Percentiles rank a stretch among this genome's conserved stretches.
Conservation (phyloP, 495 filamentous ascomycete genomes). For the Cetradonia linearis region DNA sequence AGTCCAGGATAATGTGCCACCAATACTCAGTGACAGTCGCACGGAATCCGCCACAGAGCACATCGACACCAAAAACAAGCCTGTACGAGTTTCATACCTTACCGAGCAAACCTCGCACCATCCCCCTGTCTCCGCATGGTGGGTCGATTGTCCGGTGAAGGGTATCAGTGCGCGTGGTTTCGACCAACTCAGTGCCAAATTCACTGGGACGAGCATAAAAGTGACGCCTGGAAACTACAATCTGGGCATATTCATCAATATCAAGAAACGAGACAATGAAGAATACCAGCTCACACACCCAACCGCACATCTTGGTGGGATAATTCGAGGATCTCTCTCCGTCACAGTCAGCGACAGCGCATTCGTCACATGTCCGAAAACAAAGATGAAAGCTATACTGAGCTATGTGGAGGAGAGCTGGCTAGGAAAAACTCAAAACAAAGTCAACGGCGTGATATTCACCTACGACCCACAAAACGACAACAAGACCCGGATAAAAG, state of each 20-base stretch:
- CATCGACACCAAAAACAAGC: slow-evolving; percentile 38
- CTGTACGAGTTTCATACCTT: slow-evolving; percentile 74
- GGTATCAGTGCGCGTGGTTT: slow-evolving; percentile 82
- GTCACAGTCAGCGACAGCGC: slow-evolving; percentile 82
- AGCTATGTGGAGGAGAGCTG: slow-evolving; percentile 92
- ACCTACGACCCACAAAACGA: slow-evolving; percentile 76
- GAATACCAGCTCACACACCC: slow-evolving; percentile 93
- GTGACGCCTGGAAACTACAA: slow-evolving; percentile 90
- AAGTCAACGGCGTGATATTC: slow-evolving; percentile 84
- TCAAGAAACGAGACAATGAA: slow-evolving; percentile 71
- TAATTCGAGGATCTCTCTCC: slow-evolving; percentile 70
- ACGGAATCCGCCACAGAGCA: slow-evolving; percentile 28
- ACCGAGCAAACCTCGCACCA: slow-evolving; percentile 99
- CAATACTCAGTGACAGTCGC: slow-evolving; percentile 34
- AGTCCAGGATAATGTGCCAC: slow-evolving; percentile 54
- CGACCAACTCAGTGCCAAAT: slow-evolving; percentile 94
- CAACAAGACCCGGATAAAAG: slow-evolving; percentile 62
- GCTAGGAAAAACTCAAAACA: slow-evolving; percentile 83
- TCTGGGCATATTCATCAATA: slow-evolving; percentile 84
- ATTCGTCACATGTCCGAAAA: slow-evolving; percentile 77
- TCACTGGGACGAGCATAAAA: slow-evolving; percentile 88
- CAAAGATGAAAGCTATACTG: slow-evolving; percentile 78
- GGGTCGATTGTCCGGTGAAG: slow-evolving; percentile 83
- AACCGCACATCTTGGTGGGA: slow-evolving; percentile 79
- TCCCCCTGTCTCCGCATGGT: slow-evolving; percentile 94